Evolutionary conservation across 768 basidiomycete genomes (phyloP), one percentile per base, ranked within the genome.

Genomic region (Russula brevipes): DNA sequence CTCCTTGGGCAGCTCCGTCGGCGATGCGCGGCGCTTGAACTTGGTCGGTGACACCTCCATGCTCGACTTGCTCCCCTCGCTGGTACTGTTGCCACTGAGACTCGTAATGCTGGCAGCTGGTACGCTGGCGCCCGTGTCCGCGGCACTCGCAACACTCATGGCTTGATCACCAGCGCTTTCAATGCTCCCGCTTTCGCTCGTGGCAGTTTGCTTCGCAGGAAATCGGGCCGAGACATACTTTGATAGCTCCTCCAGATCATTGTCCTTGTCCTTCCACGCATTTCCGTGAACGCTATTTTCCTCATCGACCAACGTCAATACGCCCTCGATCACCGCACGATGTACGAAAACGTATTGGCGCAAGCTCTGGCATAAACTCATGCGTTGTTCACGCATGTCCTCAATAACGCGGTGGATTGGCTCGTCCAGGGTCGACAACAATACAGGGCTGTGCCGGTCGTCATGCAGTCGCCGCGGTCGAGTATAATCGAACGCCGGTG

Each of bases 311-410:
- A 93, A 77, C 80, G 82, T 80, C 75, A 94, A 73, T 16, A 87
- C 82, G 7, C 92, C 91, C 73, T 91, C 89, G 61, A 94, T 82
- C 60, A 94, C 79, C 17, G 87, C 92, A 36, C 87, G 85, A 72
- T 97, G 91, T 42, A 94, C 90, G 74, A 95, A 98, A 19, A 95
- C 88, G 70, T 95, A 98, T 76, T 98, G 96, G 61, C 94, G 79
- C 71, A 95, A 76, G 73, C 90, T 96, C 78, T 96, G 95, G 72
- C 95, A 96, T 65, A 97, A 75, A 70, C 91, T 94, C 96, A 98
- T 98, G 58, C 96, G 80, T 76, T 98, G 95, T 73, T 95, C 87
- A 50, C 96, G 82, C 87, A 98, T 93, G 71, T 94, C 91, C 74
- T 95, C 92, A 55, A 98, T 79, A 1, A 97, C 82, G 59, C 85